Conservation (phyloP, 1,139 yeast species). For the Taphrina flavorubra region DNA sequence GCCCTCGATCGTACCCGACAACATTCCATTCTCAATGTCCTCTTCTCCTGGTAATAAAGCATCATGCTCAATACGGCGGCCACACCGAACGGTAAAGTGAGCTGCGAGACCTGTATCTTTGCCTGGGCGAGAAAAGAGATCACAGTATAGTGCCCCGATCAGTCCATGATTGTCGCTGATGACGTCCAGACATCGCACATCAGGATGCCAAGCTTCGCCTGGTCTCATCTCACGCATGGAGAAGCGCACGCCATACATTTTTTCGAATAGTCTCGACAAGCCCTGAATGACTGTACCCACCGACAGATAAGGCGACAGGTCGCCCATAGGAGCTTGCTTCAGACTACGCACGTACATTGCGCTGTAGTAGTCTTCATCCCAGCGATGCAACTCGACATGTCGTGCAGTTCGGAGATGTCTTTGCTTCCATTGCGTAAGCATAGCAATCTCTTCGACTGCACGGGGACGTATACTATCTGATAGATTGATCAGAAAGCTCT, state of each 20-base stretch:
- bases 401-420: slow-evolving; percentile 49
- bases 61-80: slow-evolving; percentile 65
- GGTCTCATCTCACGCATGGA: slow-evolving; percentile 66
- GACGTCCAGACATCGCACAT: slow-evolving; percentile 81
- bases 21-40: slow-evolving; percentile 43
- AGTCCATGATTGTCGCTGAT: slow-evolving; percentile 63
- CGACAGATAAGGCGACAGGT: slow-evolving; percentile 63
- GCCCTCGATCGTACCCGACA: slow-evolving; percentile 49
- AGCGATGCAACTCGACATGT: slow-evolving; percentile 62
- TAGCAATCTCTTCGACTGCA: slow-evolving; percentile 65
- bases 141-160: slow-evolving; percentile 71
- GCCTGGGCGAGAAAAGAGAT: slow-evolving; percentile 65
- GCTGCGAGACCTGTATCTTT: slow-evolving; percentile 74
- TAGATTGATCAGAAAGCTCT: slow-evolving; percentile 67
- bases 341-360: slow-evolving; percentile 52
- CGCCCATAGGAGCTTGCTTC: slow-evolving; percentile 46
- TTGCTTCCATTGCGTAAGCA: slow-evolving; percentile 55
- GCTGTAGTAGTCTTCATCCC: slow-evolving; percentile 86
- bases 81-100: slow-evolving; percentile 95
- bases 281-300: slow-evolving; percentile 89
- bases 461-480: slow-evolving; percentile 61
- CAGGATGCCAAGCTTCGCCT: slow-evolving; percentile 92
- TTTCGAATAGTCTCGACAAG: slow-evolving; percentile 69
- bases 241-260: slow-evolving; percentile 76
- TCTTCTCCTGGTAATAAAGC: slow-evolving; percentile 44